These are phyloP conservation scores for Nidula microcarpa DNA, from an alignment of 768 basidiomycete genomes.

Conservation along the genomic window DNA sequence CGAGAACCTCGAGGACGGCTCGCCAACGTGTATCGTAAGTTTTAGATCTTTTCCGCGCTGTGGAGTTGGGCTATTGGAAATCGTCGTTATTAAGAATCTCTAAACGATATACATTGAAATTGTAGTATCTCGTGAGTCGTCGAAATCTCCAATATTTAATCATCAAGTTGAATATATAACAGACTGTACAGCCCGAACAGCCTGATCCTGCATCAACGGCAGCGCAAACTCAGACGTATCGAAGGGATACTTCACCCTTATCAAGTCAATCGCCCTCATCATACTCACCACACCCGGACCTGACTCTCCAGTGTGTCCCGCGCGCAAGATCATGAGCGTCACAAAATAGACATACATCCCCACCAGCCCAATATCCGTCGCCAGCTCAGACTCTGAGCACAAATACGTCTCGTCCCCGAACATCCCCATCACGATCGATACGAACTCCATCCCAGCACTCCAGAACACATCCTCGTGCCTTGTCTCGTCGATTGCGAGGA, in stretches of 20 bases:
- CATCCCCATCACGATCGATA: neutral
- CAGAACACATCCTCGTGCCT: neutral
- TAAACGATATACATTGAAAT: no score
- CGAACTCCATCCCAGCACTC: neutral
- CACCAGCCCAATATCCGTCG: neutral
- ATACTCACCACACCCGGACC: neutral
- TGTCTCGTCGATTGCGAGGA: neutral
- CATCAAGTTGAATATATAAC: no score
- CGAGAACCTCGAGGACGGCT: slow-evolving; percentile 39
- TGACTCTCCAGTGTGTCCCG: neutral
- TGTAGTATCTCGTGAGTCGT: no score
- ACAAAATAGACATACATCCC: neutral
- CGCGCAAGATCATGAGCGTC: neutral
- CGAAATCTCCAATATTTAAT: no score
- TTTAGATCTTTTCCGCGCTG: neutral
- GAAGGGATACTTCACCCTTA: neutral
- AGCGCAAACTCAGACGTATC: neutral
- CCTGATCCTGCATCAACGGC: neutral
- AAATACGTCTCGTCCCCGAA: neutral
- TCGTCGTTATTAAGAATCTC: no score
- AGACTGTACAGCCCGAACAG: neutral
- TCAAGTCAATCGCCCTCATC: neutral
- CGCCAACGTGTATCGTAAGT: slow-evolving; percentile 43
- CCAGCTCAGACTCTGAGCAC: neutral
- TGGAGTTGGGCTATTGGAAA: no score